phyloP scores from a whole-genome alignment of 805 yeast genomes.

The Starmerella stellata region DNA sequence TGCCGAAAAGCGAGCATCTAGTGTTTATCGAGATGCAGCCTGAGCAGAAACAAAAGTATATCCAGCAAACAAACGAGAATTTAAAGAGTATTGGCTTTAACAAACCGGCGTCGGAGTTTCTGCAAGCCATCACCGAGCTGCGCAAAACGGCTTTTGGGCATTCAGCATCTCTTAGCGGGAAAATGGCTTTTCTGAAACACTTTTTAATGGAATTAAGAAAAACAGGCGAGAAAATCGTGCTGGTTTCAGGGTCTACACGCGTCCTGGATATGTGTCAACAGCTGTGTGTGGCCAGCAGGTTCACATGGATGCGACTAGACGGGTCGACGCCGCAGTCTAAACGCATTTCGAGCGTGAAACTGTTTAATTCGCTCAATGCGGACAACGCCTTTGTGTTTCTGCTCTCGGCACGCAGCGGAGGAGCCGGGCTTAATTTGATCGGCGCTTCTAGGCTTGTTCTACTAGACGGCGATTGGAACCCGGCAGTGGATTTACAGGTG shows the following conservation, averaged over 20 bases:
- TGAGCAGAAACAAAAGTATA: not conserved
- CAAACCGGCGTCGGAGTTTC: conserved; percentile 6
- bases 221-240: conserved; percentile 55
- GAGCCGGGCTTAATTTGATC: conserved; percentile 72
- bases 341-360: conserved; percentile 46
- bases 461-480: conserved; percentile 95
- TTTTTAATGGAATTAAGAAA: conserved; percentile 33
- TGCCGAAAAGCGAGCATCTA: conserved; percentile 51
- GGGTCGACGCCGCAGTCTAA: conserved; percentile 59
- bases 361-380: conserved; percentile 38
- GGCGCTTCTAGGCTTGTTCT: conserved; percentile 78
- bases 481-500: conserved; percentile 79
- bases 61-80: not conserved
- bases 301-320: conserved; percentile 50
- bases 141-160: conserved; percentile 10
- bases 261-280: conserved; percentile 62
- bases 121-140: conserved; percentile 36
- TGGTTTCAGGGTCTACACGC: conserved; percentile 75
- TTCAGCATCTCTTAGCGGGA: conserved; percentile 32
- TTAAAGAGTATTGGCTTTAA: not conserved
- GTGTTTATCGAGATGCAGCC: conserved; percentile 39
- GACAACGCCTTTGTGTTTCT: conserved; percentile 42
- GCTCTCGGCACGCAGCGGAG: conserved; percentile 81
- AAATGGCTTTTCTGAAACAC: conserved; percentile 40
- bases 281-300: conserved; percentile 31